Percentiles rank a stretch among this genome's conserved stretches.
Evolutionary conservation across 2,329 filamentous ascomycete species (phyloP).

Genomic region (Botryosphaeria dothidea): DNA sequence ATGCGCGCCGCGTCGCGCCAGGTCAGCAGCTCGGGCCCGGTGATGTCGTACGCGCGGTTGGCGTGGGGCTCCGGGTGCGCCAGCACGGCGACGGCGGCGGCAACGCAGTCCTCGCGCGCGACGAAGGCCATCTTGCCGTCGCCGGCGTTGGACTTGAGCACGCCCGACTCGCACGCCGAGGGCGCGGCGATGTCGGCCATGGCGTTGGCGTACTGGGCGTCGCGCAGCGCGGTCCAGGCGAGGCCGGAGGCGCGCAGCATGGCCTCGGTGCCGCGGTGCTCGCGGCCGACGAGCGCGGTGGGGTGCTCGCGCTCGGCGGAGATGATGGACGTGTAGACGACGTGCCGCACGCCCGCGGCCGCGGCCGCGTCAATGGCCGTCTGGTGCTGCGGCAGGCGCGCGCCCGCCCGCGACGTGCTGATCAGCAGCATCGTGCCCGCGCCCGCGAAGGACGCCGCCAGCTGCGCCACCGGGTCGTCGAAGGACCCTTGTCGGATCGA

Average conservation of each 20-base stretch:
- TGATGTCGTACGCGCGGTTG: neutral
- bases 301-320: neutral
- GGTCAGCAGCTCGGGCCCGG: constrained; percentile 13
- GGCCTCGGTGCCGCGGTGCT: constrained; percentile 10
- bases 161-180: neutral
- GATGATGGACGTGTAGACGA: constrained; percentile 16
- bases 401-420: neutral
- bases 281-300: constrained; percentile 9
- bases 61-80: neutral
- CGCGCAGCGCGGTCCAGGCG: constrained; percentile 9
- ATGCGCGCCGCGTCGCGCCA: neutral
- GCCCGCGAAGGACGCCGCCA: constrained; percentile 7
- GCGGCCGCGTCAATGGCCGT: neutral
- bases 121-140: constrained; percentile 9
- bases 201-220: constrained; percentile 15
- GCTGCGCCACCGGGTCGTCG: neutral
- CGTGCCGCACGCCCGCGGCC: neutral
- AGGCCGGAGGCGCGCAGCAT: neutral
- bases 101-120: constrained; percentile 4
- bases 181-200: constrained; percentile 9
- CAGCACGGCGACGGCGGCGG: constrained; percentile 3
- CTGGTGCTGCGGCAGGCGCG: constrained; percentile 8
- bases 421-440: constrained; percentile 12
- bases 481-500: neutral
- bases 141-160: neutral